phyloP scores from a whole-genome alignment of 75 land plant genomes.

The Pinus albicaulis region DNA sequence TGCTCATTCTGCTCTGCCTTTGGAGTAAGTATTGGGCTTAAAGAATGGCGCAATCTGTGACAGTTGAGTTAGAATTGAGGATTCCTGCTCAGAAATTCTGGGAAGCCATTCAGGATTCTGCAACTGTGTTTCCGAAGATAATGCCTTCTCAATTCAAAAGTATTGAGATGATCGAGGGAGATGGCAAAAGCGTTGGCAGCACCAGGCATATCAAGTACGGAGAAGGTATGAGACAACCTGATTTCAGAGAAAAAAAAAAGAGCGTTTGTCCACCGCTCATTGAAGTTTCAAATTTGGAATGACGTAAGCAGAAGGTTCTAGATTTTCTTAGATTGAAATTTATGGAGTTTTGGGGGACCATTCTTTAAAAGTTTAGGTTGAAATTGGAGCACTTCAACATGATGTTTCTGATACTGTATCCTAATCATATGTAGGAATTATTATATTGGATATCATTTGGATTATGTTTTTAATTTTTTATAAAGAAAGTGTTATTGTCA shows the following conservation, averaged over 20 bases:
- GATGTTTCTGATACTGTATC: no score
- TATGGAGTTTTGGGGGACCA: background rate
- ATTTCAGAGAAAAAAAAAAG: background rate
- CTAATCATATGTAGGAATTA: no score
- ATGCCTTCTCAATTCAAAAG: constrained; percentile 53
- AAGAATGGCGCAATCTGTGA: constrained; percentile 6
- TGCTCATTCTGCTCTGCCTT: no score
- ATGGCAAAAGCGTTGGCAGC: constrained; percentile 57
- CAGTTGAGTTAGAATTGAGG: constrained; percentile 48
- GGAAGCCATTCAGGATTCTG: constrained; percentile 38
- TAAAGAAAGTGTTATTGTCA: no score
- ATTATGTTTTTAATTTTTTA: no score
- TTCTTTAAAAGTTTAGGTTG: background rate
- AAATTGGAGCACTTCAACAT: background rate
- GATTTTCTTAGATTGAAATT: background rate
- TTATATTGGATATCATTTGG: no score
- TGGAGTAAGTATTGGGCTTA: no score
- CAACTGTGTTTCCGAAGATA: constrained; percentile 49
- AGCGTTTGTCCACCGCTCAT: no score
- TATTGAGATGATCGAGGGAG: constrained; percentile 59
- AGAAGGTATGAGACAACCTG: constrained; percentile 26
- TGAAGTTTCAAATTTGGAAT: background rate
- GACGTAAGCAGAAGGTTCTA: background rate
- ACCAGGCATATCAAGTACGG: constrained; percentile 48
- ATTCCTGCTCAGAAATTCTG: constrained; percentile 43